phyloP scores from a whole-genome alignment of 2,329 filamentous ascomycete genomes.

The Botrytis sinoallii region DNA sequence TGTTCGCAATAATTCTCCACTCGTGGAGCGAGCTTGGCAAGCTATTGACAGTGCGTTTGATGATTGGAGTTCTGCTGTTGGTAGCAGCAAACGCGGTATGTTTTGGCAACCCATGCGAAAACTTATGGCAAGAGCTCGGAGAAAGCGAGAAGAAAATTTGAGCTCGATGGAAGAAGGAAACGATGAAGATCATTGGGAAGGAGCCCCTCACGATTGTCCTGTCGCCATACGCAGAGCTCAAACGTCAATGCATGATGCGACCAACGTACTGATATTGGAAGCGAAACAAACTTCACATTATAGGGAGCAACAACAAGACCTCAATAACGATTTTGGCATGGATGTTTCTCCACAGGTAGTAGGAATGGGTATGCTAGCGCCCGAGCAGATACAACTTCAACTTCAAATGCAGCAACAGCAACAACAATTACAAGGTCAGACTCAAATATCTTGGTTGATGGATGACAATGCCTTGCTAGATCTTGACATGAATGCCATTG shows the following conservation, averaged over 20 bases:
- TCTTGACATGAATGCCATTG: slow-evolving; percentile 33
- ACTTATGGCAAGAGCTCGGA: slow-evolving; percentile 56
- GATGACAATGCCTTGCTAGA: slow-evolving; percentile 31
- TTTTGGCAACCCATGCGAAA: slow-evolving; percentile 62
- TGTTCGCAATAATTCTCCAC: slow-evolving; percentile 38
- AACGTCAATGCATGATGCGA: background rate
- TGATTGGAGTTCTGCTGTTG: slow-evolving; percentile 29
- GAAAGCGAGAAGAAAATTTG: slow-evolving; percentile 51
- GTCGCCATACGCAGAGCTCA: background rate
- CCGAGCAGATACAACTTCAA: slow-evolving; percentile 30
- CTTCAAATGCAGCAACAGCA: slow-evolving; percentile 29
- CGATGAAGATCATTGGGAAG: slow-evolving; percentile 17
- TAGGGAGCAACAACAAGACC: background rate
- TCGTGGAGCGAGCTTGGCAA: slow-evolving; percentile 43
- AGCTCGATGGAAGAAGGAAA: slow-evolving; percentile 26
- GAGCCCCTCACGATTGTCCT: slow-evolving; percentile 13
- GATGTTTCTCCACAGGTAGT: slow-evolving; percentile 28
- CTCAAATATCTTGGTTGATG: slow-evolving; percentile 29
- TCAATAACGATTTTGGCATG: slow-evolving; percentile 5
- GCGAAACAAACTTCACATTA: background rate
- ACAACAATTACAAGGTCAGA: slow-evolving; percentile 18
- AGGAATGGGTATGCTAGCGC: slow-evolving; percentile 30
- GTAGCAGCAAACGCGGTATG: slow-evolving; percentile 49
- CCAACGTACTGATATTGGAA: background rate
- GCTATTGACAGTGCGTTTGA: slow-evolving; percentile 38